phyloP scores from a whole-genome alignment of 306 rosid species.

The Castanospermum australe region DNA sequence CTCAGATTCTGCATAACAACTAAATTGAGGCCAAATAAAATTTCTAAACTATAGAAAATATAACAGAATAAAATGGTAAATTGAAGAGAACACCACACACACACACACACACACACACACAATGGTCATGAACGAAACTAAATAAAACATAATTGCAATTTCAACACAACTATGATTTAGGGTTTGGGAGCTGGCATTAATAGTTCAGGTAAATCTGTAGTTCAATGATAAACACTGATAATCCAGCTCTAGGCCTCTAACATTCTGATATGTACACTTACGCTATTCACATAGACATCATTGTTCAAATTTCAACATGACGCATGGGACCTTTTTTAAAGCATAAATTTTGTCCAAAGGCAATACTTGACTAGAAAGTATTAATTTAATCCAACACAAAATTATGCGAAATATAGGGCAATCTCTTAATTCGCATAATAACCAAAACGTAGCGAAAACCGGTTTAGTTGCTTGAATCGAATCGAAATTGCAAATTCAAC shows the following conservation, averaged over 20 bases:
- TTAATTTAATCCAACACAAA: not conserved
- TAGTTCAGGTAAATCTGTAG: not conserved
- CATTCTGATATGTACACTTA: not conserved
- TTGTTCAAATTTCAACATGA: not conserved
- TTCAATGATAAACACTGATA: slow-evolving; percentile 1
- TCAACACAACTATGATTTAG: not conserved
- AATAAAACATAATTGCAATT: not conserved
- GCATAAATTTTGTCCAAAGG: not conserved
- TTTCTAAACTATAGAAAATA: not conserved
- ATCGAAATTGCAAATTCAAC: not conserved
- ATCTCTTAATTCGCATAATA: not conserved
- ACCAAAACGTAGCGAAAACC: not conserved
- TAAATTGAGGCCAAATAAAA: not conserved
- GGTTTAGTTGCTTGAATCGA: not conserved
- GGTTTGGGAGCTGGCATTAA: not conserved
- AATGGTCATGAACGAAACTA: not conserved
- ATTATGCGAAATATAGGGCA: not conserved
- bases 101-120: not conserved
- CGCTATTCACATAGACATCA: not conserved
- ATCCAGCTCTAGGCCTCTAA: slow-evolving; percentile 10
- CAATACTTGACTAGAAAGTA: not conserved
- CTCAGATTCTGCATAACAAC: not conserved
- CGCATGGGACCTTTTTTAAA: not conserved
- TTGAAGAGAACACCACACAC: not conserved
- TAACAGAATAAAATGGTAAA: not conserved